Base-by-base conservation (phyloP, 805 yeast genomes). In the Pichia cephalocereana region DNA sequence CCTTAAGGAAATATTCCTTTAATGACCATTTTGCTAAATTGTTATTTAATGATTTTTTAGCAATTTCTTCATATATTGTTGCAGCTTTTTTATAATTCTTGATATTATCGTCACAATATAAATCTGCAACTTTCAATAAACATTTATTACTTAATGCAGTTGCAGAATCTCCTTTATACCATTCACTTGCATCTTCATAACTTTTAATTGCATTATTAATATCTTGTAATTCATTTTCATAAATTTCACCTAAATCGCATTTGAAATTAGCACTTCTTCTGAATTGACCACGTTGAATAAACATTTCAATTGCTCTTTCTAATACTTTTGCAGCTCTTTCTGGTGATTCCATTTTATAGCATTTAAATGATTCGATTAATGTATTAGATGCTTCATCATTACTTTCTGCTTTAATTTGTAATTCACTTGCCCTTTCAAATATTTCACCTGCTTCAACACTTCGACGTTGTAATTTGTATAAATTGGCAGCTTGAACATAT, bases 261-360 rank as follows among this genome's bases (percentile, higher is more conserved):
- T 90, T 84, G 70, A 85, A 90, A 62, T 88, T 88, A 12, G 99
- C 99, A 26, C 96, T 96, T 64, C 98, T 76, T 64, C 99, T 80
- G 69, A 93, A 93, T 65, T 91, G 96, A 12, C 99, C 99, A 57
- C 86, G 80, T 53, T 80, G 75, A 2, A 96, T 88, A 65, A 90
- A 91, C 61, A 87, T 75, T 53, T 79, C 82, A 51, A 91, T 82
- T 0, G 98, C 96, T 57, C 76, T 76, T 49, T 77, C 75, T 53
- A 93, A 71, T 6, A 87, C 80, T 46, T 82, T 75, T 5, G 89
- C 96, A 9, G 95, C 95, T 46, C 79, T 85, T 11, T 70, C 71
- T 4, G 89, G 93, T 36, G 83, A 81, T 47, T 80, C 83, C 40
- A 79, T 73, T 58, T 84, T 82, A 68, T 77, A 93, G 36, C 90